Conservation (phyloP, 371 early-diverging fungal genomes). For the Mortierella sp. region DNA sequence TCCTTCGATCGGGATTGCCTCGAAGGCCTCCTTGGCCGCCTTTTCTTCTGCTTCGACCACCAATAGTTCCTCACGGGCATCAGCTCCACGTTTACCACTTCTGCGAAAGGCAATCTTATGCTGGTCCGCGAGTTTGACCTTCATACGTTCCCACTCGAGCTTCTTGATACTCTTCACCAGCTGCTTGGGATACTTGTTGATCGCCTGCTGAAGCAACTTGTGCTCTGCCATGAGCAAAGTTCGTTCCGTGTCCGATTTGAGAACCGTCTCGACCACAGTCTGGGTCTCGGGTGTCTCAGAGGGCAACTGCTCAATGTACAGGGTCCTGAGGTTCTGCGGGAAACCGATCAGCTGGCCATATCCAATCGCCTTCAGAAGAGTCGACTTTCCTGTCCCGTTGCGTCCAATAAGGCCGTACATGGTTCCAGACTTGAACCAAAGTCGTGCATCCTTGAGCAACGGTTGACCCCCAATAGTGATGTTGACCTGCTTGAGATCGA, state of each 20-base stretch:
- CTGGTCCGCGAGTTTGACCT: slow-evolving; percentile 59
- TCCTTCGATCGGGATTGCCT: slow-evolving; percentile 27
- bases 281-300: slow-evolving; percentile 61
- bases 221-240: slow-evolving; percentile 43
- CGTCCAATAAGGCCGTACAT: slow-evolving; percentile 85
- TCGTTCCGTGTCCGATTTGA: slow-evolving; percentile 76
- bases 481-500: slow-evolving; percentile 82
- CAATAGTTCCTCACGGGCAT: slow-evolving; percentile 65
- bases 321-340: slow-evolving; percentile 78
- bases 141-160: slow-evolving; percentile 52
- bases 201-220: slow-evolving; percentile 57
- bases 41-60: slow-evolving; percentile 65
- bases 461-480: slow-evolving; percentile 71
- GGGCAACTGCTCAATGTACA: slow-evolving; percentile 80
- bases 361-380: slow-evolving; percentile 79
- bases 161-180: slow-evolving; percentile 48
- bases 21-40: slow-evolving; percentile 54
- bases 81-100: slow-evolving; percentile 82
- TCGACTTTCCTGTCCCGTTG: slow-evolving; percentile 95
- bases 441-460: slow-evolving; percentile 72
- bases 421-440: slow-evolving; percentile 68
- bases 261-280: slow-evolving; percentile 74
- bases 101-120: slow-evolving; percentile 77
- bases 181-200: slow-evolving; percentile 54
- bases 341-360: slow-evolving; percentile 80